Evolutionary conservation across 2,329 filamentous ascomycete species (phyloP).

Genomic region (Anisogramma anomala): DNA sequence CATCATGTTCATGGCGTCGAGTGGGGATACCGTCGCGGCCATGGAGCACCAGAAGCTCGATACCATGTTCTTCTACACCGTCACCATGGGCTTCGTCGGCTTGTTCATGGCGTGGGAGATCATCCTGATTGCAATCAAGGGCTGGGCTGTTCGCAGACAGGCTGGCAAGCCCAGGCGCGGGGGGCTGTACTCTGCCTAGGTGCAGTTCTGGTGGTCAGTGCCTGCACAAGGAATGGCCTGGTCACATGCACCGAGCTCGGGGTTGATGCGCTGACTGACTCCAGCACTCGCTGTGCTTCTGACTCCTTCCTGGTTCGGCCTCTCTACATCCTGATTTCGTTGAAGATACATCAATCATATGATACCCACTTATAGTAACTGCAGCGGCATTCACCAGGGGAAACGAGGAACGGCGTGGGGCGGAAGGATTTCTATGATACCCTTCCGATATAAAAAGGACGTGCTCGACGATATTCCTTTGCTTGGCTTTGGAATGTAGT

Average conservation of each 20-base stretch:
- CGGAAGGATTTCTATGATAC: too few relatives aligned
- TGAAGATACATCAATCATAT: too few relatives aligned
- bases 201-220: too few relatives aligned
- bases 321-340: too few relatives aligned
- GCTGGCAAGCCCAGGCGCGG: slow-evolving; percentile 14
- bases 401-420: too few relatives aligned
- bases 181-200: slow-evolving; percentile 7
- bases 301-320: neutral
- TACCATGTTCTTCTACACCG: slow-evolving; percentile 87
- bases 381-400: too few relatives aligned
- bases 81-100: slow-evolving; percentile 72
- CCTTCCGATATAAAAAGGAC: too few relatives aligned
- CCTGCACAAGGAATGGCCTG: too few relatives aligned
- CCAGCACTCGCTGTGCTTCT: neutral
- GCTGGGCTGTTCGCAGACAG: slow-evolving; percentile 58
- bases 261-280: neutral
- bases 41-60: slow-evolving; percentile 70
- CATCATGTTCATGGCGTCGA: slow-evolving; percentile 79
- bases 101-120: slow-evolving; percentile 80
- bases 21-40: slow-evolving; percentile 62
- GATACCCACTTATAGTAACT: too few relatives aligned
- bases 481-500: too few relatives aligned
- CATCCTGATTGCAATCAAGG: slow-evolving; percentile 69
- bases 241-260: neutral
- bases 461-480: too few relatives aligned